A percentile compares a stretch with the other conserved stretches of the same genome.
Conservation (phyloP, 1,139 yeast species). For the Saccharomyces pastorianus region DNA sequence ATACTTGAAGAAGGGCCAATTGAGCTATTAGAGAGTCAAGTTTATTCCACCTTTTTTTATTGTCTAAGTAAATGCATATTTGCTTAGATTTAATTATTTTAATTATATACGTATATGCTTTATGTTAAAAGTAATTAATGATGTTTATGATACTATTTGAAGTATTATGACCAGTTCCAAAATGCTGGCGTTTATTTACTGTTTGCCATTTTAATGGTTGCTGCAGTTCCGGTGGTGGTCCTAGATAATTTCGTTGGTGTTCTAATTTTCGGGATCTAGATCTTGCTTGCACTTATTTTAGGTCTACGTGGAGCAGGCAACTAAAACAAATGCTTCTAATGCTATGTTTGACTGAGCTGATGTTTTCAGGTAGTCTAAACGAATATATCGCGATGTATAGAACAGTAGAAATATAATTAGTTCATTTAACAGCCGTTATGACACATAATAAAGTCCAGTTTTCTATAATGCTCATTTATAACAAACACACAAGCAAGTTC, state of each 20-base stretch:
- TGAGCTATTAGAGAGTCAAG: neutral
- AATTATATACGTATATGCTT: neutral
- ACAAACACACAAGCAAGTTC: neutral
- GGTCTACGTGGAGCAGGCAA: neutral
- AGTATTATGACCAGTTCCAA: neutral
- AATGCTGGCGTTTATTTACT: neutral
- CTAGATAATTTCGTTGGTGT: no score
- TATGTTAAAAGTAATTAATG: neutral
- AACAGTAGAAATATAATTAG: neutral
- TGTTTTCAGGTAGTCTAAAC: neutral
- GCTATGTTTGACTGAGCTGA: neutral
- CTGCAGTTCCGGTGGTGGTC: neutral
- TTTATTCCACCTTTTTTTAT: neutral
- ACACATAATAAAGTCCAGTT: neutral
- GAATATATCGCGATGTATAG: neutral
- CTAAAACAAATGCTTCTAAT: neutral
- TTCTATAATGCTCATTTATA: neutral
- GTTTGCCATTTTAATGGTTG: neutral
- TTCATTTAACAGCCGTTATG: neutral
- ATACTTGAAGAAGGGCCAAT: neutral
- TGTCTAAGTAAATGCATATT: neutral
- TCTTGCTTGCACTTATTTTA: neutral
- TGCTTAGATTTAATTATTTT: neutral
- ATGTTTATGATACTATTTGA: neutral
- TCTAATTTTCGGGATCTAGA: neutral